Percentiles rank a stretch among this genome's conserved stretches.
These are phyloP conservation scores for Trypanosoma melophagium DNA, from an alignment of 208 protist species.

Conservation along the genomic window DNA sequence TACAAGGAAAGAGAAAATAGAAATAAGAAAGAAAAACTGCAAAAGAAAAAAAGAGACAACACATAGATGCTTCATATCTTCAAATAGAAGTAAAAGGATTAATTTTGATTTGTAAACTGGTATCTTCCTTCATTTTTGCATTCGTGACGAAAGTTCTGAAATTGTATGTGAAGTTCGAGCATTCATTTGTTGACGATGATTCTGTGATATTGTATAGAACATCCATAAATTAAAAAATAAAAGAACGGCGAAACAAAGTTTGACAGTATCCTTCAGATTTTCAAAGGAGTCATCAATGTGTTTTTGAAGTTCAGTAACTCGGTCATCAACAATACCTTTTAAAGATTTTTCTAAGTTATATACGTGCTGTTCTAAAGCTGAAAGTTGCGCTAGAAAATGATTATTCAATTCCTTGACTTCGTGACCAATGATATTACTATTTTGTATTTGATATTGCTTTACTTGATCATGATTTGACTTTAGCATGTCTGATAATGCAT, in stretches of 20 bases:
- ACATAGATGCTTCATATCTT: background rate
- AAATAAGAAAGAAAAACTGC: constrained; percentile 8
- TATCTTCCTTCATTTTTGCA: constrained; percentile 1
- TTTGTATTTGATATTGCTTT: constrained; percentile 17
- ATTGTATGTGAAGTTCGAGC: constrained; percentile 4
- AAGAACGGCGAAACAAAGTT: constrained; percentile 28
- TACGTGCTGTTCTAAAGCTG: constrained; percentile 10
- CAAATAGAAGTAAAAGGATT: constrained; percentile 18
- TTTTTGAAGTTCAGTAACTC: constrained; percentile 15
- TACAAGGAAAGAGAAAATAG: background rate
- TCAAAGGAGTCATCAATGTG: constrained; percentile 35
- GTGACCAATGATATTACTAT: constrained; percentile 21
- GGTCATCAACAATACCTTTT: constrained; percentile 11
- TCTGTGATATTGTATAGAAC: constrained; percentile 35
- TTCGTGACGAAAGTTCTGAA: constrained; percentile 1
- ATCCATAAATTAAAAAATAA: constrained; percentile 32
- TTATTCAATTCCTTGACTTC: constrained; percentile 20
- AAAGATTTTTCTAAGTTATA: constrained; percentile 19
- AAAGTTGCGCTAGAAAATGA: constrained; percentile 13
- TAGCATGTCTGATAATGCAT: constrained; percentile 15
- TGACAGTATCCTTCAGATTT: constrained; percentile 32
- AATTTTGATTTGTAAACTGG: background rate
- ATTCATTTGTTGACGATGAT: constrained; percentile 29
- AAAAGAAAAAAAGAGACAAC: constrained; percentile 30
- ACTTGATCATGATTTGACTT: constrained; percentile 22